Base-by-base conservation (phyloP, 176 grass and related monocot species). In the Oryza officinalis region DNA sequence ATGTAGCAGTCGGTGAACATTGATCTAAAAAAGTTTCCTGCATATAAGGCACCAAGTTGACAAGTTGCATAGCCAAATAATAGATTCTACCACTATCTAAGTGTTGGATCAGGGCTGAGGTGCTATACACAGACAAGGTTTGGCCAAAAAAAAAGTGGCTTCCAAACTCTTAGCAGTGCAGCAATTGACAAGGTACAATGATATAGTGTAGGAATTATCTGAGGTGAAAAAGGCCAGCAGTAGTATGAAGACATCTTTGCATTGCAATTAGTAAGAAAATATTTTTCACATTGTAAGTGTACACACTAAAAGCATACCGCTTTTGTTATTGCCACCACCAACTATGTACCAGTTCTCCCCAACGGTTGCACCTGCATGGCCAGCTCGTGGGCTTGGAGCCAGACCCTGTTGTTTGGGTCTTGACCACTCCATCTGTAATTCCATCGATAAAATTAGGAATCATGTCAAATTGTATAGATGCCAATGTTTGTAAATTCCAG, bases 311-410 rank as follows among this genome's bases (percentile, higher is more conserved):
- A 75, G 77, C 76, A 65, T 92, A 98, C 96, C 96, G 13, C 84
- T 93, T 87, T 93, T 88, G 71, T 98, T 98, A 88, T 98, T 95
- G 73, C 96, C 96, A 81, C 96, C 96, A 40, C 96, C 96, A 78
- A 89, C 91, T 82, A 98, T 95, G 83, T 91, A 98, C 96, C 96
- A 98, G 37, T 90, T 95, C 37, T 98, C 96, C 30, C 93, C 96
- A 30, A 93, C 82, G 80, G 89, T 93, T 67, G 80, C 89, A 76
- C 96, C 93, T 30, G 93, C 93, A 83, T 95, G 96, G 17, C 96
- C 96, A 75, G 96, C 96, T 86, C 96, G 85, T 38, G 93, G 96
- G 26, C 93, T 90, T 79, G 94, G 94, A 70, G 84, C 83, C 20
- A 83, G 61, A 63, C 94, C 94, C 75, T 96, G 94, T 61, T 92